Evolutionary conservation across 2,329 filamentous ascomycete genomes (phyloP).

Genomic region (Sclerotinia subarctica): DNA sequence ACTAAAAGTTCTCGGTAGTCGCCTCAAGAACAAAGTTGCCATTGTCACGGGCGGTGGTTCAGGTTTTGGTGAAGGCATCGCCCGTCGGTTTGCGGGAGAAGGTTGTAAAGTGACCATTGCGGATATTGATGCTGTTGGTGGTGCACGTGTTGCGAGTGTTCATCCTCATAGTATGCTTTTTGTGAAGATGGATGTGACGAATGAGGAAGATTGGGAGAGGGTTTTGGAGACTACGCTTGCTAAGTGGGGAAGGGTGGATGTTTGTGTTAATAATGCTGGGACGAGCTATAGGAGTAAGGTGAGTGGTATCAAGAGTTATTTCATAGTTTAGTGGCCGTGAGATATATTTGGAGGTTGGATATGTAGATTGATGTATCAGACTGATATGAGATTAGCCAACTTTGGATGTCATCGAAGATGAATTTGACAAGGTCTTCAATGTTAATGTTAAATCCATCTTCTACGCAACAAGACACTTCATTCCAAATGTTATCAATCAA

Average conservation of each 20-base stretch:
- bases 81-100: slow-evolving; percentile 55
- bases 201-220: slow-evolving; percentile 51
- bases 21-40: slow-evolving; percentile 53
- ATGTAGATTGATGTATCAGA: not conserved
- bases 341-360: no score
- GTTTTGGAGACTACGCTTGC: slow-evolving; percentile 47
- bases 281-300: slow-evolving; percentile 56
- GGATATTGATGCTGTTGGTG: slow-evolving; percentile 55
- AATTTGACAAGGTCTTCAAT: slow-evolving; percentile 64
- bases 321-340: not conserved
- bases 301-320: not conserved
- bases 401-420: slow-evolving; percentile 59
- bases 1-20: slow-evolving; percentile 31
- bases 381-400: slow-evolving; percentile 45
- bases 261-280: slow-evolving; percentile 61
- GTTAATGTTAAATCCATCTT: slow-evolving; percentile 69
- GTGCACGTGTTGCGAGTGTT: slow-evolving; percentile 46
- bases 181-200: slow-evolving; percentile 49
- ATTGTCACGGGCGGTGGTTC: slow-evolving; percentile 59
- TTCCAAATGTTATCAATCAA: slow-evolving; percentile 58
- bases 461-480: slow-evolving; percentile 53
- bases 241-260: slow-evolving; percentile 52
- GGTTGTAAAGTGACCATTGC: slow-evolving; percentile 60
- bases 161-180: slow-evolving; percentile 40
- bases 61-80: slow-evolving; percentile 63